phyloP scores from a whole-genome alignment of 805 yeast genomes.

The Ogataea siamensis region DNA sequence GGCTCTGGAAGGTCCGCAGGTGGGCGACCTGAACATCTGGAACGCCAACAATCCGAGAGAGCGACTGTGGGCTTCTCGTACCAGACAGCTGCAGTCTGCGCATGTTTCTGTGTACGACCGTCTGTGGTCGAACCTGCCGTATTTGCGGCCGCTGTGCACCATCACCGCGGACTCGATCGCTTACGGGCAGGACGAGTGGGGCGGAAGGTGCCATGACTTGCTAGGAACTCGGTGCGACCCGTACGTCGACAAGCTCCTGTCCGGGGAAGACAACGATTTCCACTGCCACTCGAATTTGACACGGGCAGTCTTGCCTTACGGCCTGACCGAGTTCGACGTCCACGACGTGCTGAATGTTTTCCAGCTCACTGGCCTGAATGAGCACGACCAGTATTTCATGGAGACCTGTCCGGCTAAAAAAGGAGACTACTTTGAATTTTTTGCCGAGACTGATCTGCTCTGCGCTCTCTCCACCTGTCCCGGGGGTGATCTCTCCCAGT shows the following conservation, averaged over 20 bases:
- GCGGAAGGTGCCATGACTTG: constrained; percentile 63
- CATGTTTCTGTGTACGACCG: constrained; percentile 62
- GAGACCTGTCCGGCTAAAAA: constrained; percentile 63
- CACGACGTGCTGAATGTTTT: constrained; percentile 70
- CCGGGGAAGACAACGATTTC: constrained; percentile 63
- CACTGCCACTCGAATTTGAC: constrained; percentile 67
- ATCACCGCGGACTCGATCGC: constrained; percentile 61
- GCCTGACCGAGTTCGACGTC: constrained; percentile 63
- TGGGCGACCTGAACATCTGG: constrained; percentile 69
- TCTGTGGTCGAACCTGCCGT: constrained; percentile 67
- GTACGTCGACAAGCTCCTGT: constrained; percentile 59
- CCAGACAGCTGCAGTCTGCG: constrained; percentile 62
- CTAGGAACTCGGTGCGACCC: constrained; percentile 72
- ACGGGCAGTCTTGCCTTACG: constrained; percentile 57
- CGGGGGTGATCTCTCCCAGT: constrained; percentile 63
- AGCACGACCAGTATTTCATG: constrained; percentile 66
- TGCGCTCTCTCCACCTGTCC: constrained; percentile 69
- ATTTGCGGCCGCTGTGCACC: constrained; percentile 60
- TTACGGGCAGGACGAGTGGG: constrained; percentile 60
- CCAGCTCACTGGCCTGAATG: constrained; percentile 66
- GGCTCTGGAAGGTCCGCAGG: constrained; percentile 70
- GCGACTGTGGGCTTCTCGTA: constrained; percentile 67
- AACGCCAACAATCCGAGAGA: constrained; percentile 59
- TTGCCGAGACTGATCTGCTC: constrained; percentile 62
- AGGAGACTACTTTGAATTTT: constrained; percentile 62